Percentiles rank a stretch among this genome's conserved stretches.
Conservation (phyloP, 2,329 filamentous ascomycete genomes). For the Botryotinia globosa region DNA sequence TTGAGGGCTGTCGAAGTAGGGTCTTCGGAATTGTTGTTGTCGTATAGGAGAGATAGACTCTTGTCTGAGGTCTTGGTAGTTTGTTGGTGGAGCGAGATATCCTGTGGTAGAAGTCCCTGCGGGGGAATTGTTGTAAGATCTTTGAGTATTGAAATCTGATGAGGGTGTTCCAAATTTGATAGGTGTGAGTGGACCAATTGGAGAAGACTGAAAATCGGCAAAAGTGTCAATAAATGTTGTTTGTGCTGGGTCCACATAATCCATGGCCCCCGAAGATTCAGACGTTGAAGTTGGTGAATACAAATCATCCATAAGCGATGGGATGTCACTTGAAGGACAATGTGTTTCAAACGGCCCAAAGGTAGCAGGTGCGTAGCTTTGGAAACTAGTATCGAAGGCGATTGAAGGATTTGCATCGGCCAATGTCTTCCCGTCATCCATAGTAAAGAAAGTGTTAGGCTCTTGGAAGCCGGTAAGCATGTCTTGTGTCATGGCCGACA, state of each 20-base stretch:
- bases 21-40: slow-evolving; percentile 6
- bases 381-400: slow-evolving; percentile 19
- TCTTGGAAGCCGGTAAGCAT: slow-evolving; percentile 21
- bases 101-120: background rate
- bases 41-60: slow-evolving; percentile 21
- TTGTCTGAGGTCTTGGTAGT: background rate
- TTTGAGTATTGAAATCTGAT: background rate
- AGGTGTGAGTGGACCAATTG: slow-evolving; percentile 21
- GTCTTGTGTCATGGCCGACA: slow-evolving; percentile 26
- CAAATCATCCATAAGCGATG: slow-evolving; percentile 26
- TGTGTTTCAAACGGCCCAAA: slow-evolving; percentile 17
- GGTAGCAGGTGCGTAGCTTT: slow-evolving; percentile 12
- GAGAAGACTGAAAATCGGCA: slow-evolving; percentile 16
- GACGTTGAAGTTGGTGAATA: slow-evolving; percentile 28
- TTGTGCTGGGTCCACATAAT: slow-evolving; percentile 34
- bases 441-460: slow-evolving; percentile 21
- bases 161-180: slow-evolving; percentile 14
- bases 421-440: slow-evolving; percentile 12
- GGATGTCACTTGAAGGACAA: slow-evolving; percentile 23
- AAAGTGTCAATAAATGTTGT: slow-evolving; percentile 31
- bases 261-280: slow-evolving; percentile 23
- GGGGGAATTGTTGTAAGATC: slow-evolving; percentile 10
- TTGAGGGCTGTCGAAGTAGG: slow-evolving; percentile 12
- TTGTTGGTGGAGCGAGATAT: slow-evolving; percentile 5
- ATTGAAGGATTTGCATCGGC: slow-evolving; percentile 20